phyloP scores from a whole-genome alignment of 768 basidiomycete species.

The Symmetrospora coprosmae region DNA sequence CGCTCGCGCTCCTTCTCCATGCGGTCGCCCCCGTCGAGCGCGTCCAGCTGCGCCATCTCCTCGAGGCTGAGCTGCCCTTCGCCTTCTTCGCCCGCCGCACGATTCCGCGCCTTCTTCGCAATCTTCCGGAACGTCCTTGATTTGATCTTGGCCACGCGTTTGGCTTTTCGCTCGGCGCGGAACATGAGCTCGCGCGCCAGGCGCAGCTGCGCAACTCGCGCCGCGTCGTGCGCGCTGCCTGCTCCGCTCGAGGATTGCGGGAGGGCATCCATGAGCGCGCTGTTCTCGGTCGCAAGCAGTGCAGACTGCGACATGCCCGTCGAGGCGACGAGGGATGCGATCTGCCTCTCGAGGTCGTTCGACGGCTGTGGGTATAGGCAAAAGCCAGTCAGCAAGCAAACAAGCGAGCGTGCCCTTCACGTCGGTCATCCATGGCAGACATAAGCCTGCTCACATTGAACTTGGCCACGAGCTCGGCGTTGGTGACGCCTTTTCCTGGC shows the following conservation, averaged over 20 bases:
- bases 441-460: conserved; percentile 52
- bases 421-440: background rate
- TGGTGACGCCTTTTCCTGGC: conserved; percentile 42
- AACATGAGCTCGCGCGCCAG: conserved; percentile 87
- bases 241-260: background rate
- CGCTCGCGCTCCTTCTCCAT: conserved; percentile 49
- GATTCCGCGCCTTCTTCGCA: conserved; percentile 61
- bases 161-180: conserved; percentile 77
- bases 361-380: conserved; percentile 43
- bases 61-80: conserved; percentile 35
- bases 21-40: conserved; percentile 43
- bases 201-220: conserved; percentile 64
- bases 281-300: conserved; percentile 62
- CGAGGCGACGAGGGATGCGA: conserved; percentile 62
- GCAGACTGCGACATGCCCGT: conserved; percentile 70
- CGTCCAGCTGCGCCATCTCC: conserved; percentile 45
- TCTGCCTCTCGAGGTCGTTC: conserved; percentile 67
- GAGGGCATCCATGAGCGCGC: conserved; percentile 53
- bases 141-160: conserved; percentile 85
- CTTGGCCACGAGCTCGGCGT: conserved; percentile 61
- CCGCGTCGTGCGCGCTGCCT: conserved; percentile 42
- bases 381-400: background rate
- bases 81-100: conserved; percentile 42
- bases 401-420: too few relatives aligned
- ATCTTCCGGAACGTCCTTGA: conserved; percentile 80